Percentiles rank a stretch among this genome's conserved stretches.
These are phyloP conservation scores for Nematocida minor DNA, from an alignment of 371 early-diverging fungal genomes.

Conservation along the genomic window DNA sequence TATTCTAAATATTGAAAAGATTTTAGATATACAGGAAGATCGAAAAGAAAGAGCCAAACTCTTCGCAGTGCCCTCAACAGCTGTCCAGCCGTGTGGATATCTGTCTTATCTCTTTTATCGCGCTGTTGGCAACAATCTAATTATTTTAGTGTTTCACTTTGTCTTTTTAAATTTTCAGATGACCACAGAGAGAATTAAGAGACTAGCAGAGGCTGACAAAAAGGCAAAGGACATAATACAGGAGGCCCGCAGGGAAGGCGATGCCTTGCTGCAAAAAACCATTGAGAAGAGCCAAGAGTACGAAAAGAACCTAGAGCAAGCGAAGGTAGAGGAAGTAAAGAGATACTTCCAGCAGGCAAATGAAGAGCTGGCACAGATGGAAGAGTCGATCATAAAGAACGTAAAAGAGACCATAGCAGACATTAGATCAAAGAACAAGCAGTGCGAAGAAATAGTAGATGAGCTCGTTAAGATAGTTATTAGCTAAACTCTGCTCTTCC, in stretches of 20 bases:
- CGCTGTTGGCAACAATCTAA: not conserved
- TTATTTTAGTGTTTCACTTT: not conserved
- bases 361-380: conserved; percentile 17
- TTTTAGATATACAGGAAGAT: conserved; percentile 1
- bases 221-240: conserved; percentile 30
- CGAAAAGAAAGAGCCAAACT: not conserved
- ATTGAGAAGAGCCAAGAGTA: conserved; percentile 23
- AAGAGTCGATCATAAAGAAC: not conserved
- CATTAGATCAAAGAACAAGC: conserved; percentile 15
- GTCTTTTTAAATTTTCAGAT: conserved; percentile 26
- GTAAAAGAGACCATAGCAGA: conserved; percentile 10
- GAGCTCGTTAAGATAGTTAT: not conserved
- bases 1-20: not conserved
- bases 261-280: not conserved
- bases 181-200: conserved; percentile 46
- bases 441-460: conserved; percentile 4
- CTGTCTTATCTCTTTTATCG: not conserved
- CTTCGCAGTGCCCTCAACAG: not conserved
- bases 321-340: conserved; percentile 26
- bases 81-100: not conserved
- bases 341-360: not conserved
- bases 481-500: not conserved
- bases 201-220: conserved; percentile 43
- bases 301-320: conserved; percentile 1
- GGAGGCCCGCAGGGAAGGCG: conserved; percentile 31